Percentiles rank a stretch among this genome's conserved stretches.
phyloP scores from a whole-genome alignment of 1,284 basidiomycete species.

The Leccinum fallax region DNA sequence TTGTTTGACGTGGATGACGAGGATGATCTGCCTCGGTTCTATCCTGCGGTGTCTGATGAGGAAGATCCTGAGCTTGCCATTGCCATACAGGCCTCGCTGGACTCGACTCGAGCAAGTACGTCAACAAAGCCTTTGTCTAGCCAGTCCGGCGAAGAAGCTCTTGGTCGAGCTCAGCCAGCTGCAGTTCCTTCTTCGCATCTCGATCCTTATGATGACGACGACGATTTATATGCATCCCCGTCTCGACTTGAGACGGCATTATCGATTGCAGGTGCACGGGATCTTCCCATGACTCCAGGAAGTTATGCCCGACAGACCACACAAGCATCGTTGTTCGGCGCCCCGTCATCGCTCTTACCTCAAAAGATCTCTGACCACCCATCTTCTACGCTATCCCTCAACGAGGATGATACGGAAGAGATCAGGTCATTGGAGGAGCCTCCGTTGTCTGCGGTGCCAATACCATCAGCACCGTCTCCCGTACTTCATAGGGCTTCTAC shows the following conservation, averaged over 20 bases:
- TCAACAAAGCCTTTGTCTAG: slow-evolving; percentile 7
- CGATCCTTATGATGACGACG: slow-evolving; percentile 25
- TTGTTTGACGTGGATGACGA: slow-evolving; percentile 62
- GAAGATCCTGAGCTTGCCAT: slow-evolving; percentile 56
- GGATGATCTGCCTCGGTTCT: slow-evolving; percentile 38
- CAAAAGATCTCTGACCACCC: slow-evolving; percentile 3
- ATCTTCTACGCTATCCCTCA: not conserved
- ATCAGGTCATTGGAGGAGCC: slow-evolving; percentile 5
- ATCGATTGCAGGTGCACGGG: slow-evolving; percentile 59
- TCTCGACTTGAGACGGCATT: slow-evolving; percentile 64
- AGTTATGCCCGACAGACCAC: slow-evolving; percentile 10
- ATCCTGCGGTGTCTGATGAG: slow-evolving; percentile 43
- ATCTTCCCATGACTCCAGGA: slow-evolving; percentile 34
- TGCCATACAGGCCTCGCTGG: slow-evolving; percentile 63
- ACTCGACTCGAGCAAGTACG: slow-evolving; percentile 18
- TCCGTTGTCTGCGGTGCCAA: slow-evolving; percentile 3
- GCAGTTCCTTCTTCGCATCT: slow-evolving; percentile 8
- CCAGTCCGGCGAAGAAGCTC: slow-evolving; percentile 2
- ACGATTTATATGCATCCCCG: slow-evolving; percentile 48
- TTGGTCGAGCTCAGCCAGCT: slow-evolving; percentile 4
- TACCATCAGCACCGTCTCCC: not conserved
- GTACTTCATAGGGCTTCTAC: slow-evolving; percentile 2
- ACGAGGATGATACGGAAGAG: slow-evolving; percentile 3
- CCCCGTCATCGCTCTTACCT: slow-evolving; percentile 35
- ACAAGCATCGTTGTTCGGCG: slow-evolving; percentile 39